phyloP scores from a whole-genome alignment of 202 grass and related monocot genomes.

The Panicum virgatum region DNA sequence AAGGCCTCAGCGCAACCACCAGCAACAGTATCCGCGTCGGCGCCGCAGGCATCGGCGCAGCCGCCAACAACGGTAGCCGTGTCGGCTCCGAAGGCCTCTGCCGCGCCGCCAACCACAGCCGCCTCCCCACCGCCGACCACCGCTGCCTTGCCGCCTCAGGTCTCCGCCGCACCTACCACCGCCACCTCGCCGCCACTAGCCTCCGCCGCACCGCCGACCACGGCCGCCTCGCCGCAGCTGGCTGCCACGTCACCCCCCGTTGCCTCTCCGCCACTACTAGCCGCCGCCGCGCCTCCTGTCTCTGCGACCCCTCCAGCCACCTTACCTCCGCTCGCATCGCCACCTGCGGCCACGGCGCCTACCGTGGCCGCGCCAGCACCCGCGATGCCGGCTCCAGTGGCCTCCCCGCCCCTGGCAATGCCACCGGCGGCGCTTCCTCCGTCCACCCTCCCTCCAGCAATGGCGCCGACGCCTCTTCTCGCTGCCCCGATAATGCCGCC shows the following conservation, averaged over 20 bases:
- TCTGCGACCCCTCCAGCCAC: conserved; percentile 8
- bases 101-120: background rate
- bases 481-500: conserved; percentile 25
- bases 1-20: background rate
- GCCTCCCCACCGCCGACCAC: background rate
- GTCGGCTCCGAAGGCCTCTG: background rate
- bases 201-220: background rate
- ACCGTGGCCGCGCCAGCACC: conserved; percentile 4
- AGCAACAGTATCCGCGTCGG: background rate
- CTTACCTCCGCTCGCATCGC: background rate
- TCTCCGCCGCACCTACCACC: background rate
- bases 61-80: background rate
- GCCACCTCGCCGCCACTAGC: background rate
- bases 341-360: conserved; percentile 16
- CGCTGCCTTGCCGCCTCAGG: background rate
- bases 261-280: background rate
- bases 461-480: conserved; percentile 41
- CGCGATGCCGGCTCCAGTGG: conserved; percentile 22
- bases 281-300: background rate
- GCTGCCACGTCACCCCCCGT: conserved; percentile 32
- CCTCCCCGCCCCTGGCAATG: conserved; percentile 38
- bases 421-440: conserved; percentile 35
- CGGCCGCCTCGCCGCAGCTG: background rate
- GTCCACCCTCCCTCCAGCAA: background rate
- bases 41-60: background rate